A percentile compares a stretch with the other conserved stretches of the same genome.
These are phyloP conservation scores for Cruciata laevipes DNA, from an alignment of 257 asterid species.

Conservation along the genomic window DNA sequence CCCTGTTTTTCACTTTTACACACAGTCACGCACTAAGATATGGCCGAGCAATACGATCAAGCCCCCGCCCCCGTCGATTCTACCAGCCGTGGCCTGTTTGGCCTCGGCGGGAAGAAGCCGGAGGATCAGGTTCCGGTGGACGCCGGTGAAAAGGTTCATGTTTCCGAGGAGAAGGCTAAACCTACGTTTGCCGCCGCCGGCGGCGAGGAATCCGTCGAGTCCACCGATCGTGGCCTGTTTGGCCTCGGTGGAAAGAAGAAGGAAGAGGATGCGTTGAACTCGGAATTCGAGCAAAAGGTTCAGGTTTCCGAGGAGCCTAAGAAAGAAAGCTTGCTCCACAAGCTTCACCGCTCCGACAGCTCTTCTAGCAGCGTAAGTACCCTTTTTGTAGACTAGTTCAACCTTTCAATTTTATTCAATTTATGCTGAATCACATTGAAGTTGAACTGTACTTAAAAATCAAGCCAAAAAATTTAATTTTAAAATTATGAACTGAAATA, in stretches of 20 bases:
- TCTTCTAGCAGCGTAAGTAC: conserved; percentile 64
- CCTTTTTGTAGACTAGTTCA: no score
- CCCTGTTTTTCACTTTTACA: not conserved
- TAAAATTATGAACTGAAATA: no score
- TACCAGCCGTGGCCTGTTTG: no score
- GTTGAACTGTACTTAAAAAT: no score
- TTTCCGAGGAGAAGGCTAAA: no score
- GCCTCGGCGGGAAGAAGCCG: conserved; percentile 12
- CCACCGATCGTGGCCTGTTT: conserved; percentile 58
- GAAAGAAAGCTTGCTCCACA: conserved; percentile 41
- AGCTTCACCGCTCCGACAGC: conserved; percentile 38
- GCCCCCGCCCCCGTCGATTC: not conserved
- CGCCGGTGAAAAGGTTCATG: no score
- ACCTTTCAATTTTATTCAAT: no score
- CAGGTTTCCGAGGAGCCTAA: conserved; percentile 45
- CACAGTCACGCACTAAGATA: not conserved
- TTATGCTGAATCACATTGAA: no score
- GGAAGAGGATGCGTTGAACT: conserved; percentile 28
- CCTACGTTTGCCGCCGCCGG: conserved; percentile 2
- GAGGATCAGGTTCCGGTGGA: conserved; percentile 16
- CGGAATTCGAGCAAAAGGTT: conserved; percentile 54
- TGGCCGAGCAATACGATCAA: conserved; percentile 46
- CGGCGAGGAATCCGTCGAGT: conserved; percentile 14
- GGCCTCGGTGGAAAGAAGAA: conserved; percentile 44
- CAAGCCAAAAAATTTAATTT: no score